Evolutionary conservation across 225 moss, liverwort and hornwort species (phyloP), one percentile per base, ranked within the genome.

Genomic region (Asterella californica): DNA sequence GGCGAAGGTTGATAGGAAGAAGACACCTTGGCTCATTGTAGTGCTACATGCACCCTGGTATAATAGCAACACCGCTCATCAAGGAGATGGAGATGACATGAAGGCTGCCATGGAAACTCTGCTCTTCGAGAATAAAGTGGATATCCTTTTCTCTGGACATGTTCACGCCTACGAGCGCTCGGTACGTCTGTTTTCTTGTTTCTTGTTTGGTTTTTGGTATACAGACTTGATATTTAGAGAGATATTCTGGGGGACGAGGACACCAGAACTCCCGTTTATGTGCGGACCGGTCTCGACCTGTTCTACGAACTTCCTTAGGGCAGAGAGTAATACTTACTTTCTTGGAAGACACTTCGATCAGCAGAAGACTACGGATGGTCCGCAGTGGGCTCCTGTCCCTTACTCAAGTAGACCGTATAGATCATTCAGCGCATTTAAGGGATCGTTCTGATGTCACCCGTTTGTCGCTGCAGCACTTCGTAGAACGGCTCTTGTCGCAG

Each of bases 41-140:
- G 79, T 88, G 32, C 77, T 88, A 24, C 88, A 88, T 80, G 86
- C 88, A 68, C 88, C 88, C 22, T 88, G 88, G 88, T 88, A 88
- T 33, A 88, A 88, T 57, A 88, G 88, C 78, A 88, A 88, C 49
- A 67, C 79, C 66, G 88, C 88, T 11, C 88, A 88, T 64, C 80
- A 84, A 61, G 88, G 88, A 70, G 88, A 88, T 71, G 88, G 88
- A 65, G 86, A 76, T 74, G 80, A 15, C 25, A 88, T 88, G 88
- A 86, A 82, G 86, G 75, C 76, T n/a, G 79, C 83, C 6, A 72
- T 88, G 69, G 88, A 88, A 52, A 83, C 88, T 29, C n/a, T 88
- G 64, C 83, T 88, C 0, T 86, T 83, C 68, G 82, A 78, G 59
- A 83, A 86, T 46, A 86, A 86, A 63, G 82, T 83, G 17, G 88